Conservation (phyloP, 2,329 filamentous ascomycete species). For the Fusarium pseudograminearum region DNA sequence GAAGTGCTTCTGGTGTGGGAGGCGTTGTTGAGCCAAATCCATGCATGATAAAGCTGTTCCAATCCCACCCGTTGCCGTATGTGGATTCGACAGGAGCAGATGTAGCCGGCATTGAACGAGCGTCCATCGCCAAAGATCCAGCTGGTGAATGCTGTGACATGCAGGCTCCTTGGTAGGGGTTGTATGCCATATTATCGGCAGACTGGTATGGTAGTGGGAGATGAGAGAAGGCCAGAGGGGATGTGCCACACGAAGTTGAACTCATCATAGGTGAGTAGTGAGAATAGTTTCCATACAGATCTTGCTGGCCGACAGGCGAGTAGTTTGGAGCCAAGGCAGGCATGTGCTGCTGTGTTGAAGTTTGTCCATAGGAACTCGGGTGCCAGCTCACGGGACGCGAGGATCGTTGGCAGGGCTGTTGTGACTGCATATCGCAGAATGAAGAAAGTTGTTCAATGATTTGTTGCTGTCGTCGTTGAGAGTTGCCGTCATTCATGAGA, state of each 20-base stretch:
- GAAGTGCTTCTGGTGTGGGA: slow-evolving; percentile 70
- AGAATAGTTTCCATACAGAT: slow-evolving; percentile 56
- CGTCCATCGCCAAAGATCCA: slow-evolving; percentile 44
- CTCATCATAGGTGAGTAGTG: slow-evolving; percentile 65
- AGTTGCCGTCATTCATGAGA: slow-evolving; percentile 63
- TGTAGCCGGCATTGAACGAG: slow-evolving; percentile 46
- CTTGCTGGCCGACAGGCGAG: slow-evolving; percentile 56
- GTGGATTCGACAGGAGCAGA: slow-evolving; percentile 43
- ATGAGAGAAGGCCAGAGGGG: slow-evolving; percentile 68
- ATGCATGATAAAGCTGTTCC: slow-evolving; percentile 61
- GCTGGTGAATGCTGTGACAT: slow-evolving; percentile 49
- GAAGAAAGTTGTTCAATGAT: slow-evolving; percentile 57
- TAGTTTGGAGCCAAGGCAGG: slow-evolving; percentile 56
- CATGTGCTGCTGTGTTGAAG: slow-evolving; percentile 54
- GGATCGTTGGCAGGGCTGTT: slow-evolving; percentile 49
- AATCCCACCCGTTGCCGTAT: slow-evolving; percentile 50
- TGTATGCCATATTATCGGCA: slow-evolving; percentile 56
- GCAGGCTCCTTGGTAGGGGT: slow-evolving; percentile 56
- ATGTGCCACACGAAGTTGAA: slow-evolving; percentile 69
- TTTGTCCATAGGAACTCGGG: slow-evolving; percentile 67
- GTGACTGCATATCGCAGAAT: slow-evolving; percentile 43
- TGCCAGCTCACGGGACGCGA: slow-evolving; percentile 81
- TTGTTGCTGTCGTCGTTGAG: slow-evolving; percentile 61
- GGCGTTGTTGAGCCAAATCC: slow-evolving; percentile 64
- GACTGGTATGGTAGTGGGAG: slow-evolving; percentile 61